Conservation (phyloP, 2,329 filamentous ascomycete species). For the Kalaharituber pfeilii region DNA sequence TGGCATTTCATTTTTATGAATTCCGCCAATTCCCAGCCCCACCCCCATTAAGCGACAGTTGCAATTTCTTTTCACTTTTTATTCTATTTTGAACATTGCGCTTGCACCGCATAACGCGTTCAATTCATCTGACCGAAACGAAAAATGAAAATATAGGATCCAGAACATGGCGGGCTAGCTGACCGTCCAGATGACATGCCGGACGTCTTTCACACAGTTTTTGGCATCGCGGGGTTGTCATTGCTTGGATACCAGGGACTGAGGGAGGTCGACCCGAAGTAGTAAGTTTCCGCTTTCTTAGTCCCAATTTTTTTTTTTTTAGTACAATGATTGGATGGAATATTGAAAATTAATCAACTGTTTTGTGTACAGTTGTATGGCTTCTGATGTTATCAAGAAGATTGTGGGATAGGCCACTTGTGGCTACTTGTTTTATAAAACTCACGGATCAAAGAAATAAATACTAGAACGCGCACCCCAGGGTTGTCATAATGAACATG, state of each 20-base stretch:
- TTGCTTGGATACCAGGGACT: constrained; percentile 62
- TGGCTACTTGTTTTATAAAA: too few relatives aligned
- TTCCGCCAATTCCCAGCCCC: too few relatives aligned
- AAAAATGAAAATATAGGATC: constrained; percentile 36
- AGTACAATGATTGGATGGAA: neutral
- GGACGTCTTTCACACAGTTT: constrained; percentile 90
- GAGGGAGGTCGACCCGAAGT: constrained; percentile 68
- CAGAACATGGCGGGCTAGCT: constrained; percentile 65
- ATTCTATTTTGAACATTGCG: too few relatives aligned
- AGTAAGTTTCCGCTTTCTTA: constrained; percentile 37
- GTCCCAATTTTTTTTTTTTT: neutral
- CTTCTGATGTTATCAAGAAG: neutral
- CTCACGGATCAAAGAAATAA: too few relatives aligned
- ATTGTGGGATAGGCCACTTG: neutral
- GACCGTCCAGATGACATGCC: constrained; percentile 89
- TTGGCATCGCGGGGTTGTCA: constrained; percentile 75
- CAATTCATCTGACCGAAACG: too few relatives aligned
- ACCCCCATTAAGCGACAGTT: too few relatives aligned
- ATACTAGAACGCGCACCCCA: too few relatives aligned
- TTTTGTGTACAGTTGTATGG: neutral
- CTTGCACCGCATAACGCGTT: too few relatives aligned
- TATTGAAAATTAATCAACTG: neutral
- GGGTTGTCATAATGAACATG: too few relatives aligned
- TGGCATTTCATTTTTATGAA: too few relatives aligned
- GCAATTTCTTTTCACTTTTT: too few relatives aligned